phyloP scores from a whole-genome alignment of 805 yeast species.

The Sugiyamaella americana region DNA sequence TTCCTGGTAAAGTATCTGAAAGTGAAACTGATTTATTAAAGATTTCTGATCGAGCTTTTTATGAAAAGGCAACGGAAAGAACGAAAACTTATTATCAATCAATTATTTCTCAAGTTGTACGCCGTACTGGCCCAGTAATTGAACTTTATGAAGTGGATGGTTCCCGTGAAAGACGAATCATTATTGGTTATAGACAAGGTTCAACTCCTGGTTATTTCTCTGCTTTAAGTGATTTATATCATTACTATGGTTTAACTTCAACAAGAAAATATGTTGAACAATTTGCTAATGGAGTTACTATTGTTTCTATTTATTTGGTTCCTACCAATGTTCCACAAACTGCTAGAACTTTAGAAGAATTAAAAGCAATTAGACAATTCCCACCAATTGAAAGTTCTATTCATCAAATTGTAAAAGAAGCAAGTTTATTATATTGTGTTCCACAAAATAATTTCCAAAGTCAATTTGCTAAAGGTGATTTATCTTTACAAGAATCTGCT shows the following conservation, averaged over 20 bases:
- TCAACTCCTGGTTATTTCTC: conserved; percentile 83
- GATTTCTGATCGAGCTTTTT: conserved; percentile 75
- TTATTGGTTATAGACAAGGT: conserved; percentile 81
- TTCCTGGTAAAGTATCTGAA: conserved; percentile 32
- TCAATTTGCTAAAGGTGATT: conserved; percentile 63
- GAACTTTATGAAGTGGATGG: conserved; percentile 77
- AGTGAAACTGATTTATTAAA: conserved; percentile 49
- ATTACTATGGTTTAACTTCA: conserved; percentile 78
- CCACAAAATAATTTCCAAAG: conserved; percentile 80
- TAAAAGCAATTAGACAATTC: conserved; percentile 24
- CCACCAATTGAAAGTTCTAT: conserved; percentile 67
- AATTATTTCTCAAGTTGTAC: conserved; percentile 60
- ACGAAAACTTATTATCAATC: conserved; percentile 73
- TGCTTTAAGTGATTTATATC: conserved; percentile 78
- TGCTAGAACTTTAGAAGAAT: conserved; percentile 29
- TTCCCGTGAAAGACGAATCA: conserved; percentile 75
- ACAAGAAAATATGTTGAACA: conserved; percentile 92
- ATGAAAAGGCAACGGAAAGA: conserved; percentile 68
- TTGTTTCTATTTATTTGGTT: conserved; percentile 78
- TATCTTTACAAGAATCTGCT: conserved; percentile 89
- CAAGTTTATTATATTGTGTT: conserved; percentile 82
- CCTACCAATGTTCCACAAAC: conserved; percentile 47
- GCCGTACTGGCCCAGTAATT: conserved; percentile 86
- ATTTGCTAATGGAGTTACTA: conserved; percentile 80
- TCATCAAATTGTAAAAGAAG: conserved; percentile 88